Base-by-base conservation (phyloP, 805 yeast genomes). In the Hanseniaspora lindneri region DNA sequence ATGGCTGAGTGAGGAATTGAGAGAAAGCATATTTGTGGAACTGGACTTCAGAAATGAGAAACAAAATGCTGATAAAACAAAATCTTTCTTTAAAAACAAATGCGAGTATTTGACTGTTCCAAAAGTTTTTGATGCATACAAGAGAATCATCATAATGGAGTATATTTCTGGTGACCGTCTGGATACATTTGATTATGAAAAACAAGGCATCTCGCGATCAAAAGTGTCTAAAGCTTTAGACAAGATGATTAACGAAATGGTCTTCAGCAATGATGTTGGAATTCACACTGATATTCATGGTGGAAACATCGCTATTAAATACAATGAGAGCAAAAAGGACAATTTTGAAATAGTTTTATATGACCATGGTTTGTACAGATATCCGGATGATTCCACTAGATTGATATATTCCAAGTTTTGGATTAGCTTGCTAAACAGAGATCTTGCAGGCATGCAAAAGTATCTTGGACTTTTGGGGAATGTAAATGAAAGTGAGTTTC, bases 271-370 rank as follows among this genome's bases (percentile, higher is more conserved):
- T 0, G 80, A 78, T 24, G 95, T 86, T 20, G 85, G 89, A 0
- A 75, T 92, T 37, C 99, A 92, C 62, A 92, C 98, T 66, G 99
- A 92, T 62, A 98, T 98, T 1, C 99, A 92, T 62, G 95, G 95
- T 10, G 99, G 99, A 0, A 92, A 92, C 58, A 68, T 92, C 51
- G 96, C 97, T 0, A 85, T 92, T 20, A 69, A 87, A 49, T 54
- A 55, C 3, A 44, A 55, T 10, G 36, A 37, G 23, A 29, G 23
- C 14, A 35, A 40, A 29, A 29, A 41, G 24, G 86, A 80, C 59
- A 88, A 89, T 60, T 92, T 92, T 61, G 98, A 92, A 63, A 84
- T 92, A 44, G 70, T 92, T 6, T 69, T 92, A 17, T 94, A 86
- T 61, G 99, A 92, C 65, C 98, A 92, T 63, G 99, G 98, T 0